Evolutionary conservation across 2,329 filamentous ascomycete genomes (phyloP), one percentile per base, ranked within the genome.

Genomic region (Hawksworthiomyces lignivorus): DNA sequence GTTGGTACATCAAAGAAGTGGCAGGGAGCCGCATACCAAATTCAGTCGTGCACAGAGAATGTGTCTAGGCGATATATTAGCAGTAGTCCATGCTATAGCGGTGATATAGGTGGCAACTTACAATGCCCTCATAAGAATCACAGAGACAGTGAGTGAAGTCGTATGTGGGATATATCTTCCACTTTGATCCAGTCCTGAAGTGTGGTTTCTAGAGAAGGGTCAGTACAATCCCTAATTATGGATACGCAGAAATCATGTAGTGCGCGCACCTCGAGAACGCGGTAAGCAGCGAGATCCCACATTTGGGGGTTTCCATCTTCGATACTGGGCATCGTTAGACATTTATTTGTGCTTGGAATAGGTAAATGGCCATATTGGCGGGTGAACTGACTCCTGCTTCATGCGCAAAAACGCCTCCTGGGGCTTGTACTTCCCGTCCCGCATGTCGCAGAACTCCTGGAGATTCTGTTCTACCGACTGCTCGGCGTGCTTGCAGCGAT

Each of bases 111-210:
- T n/a, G n/a, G n/a, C n/a, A 20, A 43, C 40, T 4, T 35, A 43
- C 41, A 29, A 97, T 94, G 19, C 77, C 77, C 62, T 98, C 92
- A 50, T 95, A 87, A 52, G 85, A 89, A 71, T 97, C 92, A 54
- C 86, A 90, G 18, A 96, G 70, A 61, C 86, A 94, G 67, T 94
- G 87, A 0, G 84, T 84, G 59, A 94, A 94, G 60, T 96, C 90
- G 57, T 96, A 96, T 0, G 90, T 94, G 0, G 92, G 92, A 59
- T 95, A 96, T 48, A 97, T 94, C 62, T 80, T 84, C 88, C 89
- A 97, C 57, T 84, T 80, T 50, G 77, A 69, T 22, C 85, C 87
- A 0, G 90, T 94, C 27, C 86, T 77, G 62, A 87, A 80, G 59
- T 94, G 88, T 33, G 80, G 73, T 46, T 70, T 70, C 45, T 39